These are phyloP conservation scores for Cystobasidium ongulense DNA, from an alignment of 768 basidiomycete species.

Conservation along the genomic window DNA sequence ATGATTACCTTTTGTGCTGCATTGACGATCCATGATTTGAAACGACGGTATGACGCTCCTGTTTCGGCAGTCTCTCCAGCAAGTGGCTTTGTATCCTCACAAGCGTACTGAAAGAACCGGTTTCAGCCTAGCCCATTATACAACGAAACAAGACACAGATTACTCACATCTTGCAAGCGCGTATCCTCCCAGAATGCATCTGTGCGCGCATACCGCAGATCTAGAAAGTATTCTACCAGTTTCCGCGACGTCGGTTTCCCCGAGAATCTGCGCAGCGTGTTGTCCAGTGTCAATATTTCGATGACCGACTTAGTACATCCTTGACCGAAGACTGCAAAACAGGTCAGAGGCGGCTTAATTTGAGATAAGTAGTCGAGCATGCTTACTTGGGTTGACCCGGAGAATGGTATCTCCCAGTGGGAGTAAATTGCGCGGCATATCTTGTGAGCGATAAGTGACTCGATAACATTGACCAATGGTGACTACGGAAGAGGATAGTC, in stretches of 20 bases:
- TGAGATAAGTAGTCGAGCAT: not conserved
- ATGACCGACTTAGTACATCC: conserved; percentile 15
- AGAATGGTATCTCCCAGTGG: conserved; percentile 1
- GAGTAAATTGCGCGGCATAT: conserved; percentile 11
- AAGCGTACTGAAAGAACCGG: not conserved
- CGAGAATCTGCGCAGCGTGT: not conserved
- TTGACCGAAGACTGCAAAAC: conserved; percentile 8
- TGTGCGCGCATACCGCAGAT: conserved; percentile 5
- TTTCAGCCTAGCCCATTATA: not conserved
- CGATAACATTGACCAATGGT: not conserved
- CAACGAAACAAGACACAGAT: not conserved
- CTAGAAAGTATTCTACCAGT: not conserved
- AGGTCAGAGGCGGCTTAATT: not conserved
- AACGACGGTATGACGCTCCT: not conserved
- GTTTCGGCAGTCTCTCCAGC: not conserved
- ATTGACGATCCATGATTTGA: not conserved
- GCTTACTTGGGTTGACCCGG: conserved; percentile 6
- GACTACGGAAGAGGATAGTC: not conserved
- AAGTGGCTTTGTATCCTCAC: conserved; percentile 6
- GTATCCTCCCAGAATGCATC: conserved; percentile 18
- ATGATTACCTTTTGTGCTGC: conserved; percentile 10
- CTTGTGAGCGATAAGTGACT: not conserved
- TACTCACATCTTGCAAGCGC: conserved; percentile 7
- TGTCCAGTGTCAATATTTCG: not conserved
- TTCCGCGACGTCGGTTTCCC: not conserved